Percentiles rank a stretch among this genome's conserved stretches.
Conservation (phyloP, 495 filamentous ascomycete species). For the Rostrohypoxylon terebratum region DNA sequence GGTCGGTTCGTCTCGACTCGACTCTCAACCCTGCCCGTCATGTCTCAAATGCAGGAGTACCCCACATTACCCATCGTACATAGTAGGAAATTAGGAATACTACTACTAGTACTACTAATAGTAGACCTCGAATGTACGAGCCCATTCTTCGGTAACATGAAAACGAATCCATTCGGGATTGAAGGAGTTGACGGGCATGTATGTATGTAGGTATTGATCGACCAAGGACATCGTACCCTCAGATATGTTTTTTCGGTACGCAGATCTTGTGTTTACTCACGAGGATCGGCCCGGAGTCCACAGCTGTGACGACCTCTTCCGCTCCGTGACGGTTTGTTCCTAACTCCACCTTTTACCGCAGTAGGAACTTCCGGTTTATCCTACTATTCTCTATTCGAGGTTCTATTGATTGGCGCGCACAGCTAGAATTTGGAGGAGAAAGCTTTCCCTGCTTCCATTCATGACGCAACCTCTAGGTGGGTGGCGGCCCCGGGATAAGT, state of each 20-base stretch:
- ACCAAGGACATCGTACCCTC: not conserved
- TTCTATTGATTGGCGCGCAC: too few species aligned
- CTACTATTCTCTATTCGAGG: too few species aligned
- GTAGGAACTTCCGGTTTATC: not conserved
- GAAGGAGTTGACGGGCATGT: not conserved
- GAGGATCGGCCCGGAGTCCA: slow-evolving; percentile 4
- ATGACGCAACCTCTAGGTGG: slow-evolving; percentile 52
- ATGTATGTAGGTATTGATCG: too few species aligned
- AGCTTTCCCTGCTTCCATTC: slow-evolving; percentile 30
- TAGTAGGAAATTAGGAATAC: too few species aligned
- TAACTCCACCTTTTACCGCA: not conserved
- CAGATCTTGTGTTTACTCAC: not conserved
- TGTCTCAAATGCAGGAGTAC: slow-evolving; percentile 19
- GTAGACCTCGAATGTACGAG: not conserved
- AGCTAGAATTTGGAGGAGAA: slow-evolving; percentile 32
- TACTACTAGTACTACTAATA: too few species aligned
- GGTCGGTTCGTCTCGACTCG: slow-evolving; percentile 23
- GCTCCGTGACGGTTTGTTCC: not conserved
- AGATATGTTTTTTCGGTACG: not conserved
- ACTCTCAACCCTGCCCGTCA: slow-evolving; percentile 20
- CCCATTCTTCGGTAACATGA: not conserved
- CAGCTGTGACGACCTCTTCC: not conserved
- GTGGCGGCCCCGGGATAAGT: slow-evolving; percentile 47
- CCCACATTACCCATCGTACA: slow-evolving; percentile 10
- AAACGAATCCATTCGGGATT: not conserved